Evolutionary conservation across 2,329 filamentous ascomycete species (phyloP), one percentile per base, ranked within the genome.

Genomic region (Paecilomyces sp.): DNA sequence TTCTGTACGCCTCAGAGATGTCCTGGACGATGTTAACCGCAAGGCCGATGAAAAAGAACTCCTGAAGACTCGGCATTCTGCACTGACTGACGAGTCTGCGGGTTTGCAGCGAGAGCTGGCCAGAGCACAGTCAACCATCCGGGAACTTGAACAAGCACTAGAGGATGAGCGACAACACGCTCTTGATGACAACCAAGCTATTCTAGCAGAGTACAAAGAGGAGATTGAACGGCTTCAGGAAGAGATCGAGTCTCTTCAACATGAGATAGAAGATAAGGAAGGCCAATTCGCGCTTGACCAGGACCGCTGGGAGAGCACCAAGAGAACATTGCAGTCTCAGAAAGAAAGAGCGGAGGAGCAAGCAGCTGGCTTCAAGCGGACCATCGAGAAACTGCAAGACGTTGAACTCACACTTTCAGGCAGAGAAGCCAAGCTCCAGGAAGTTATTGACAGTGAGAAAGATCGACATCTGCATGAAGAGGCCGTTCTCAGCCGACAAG

Each of bases 401-500:
- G 80, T 82, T 1, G 88, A 91, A 69, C 85, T 87, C 15, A 85
- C 81, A 12, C 76, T 90, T 31, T 88, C 87, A 22, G 82, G 82
- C 62, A 88, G 88, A 69, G 88, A 91, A 67, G 79, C 79, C 24
- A 88, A 82, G 69, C 76, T 91, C 18, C 85, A 89, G 69, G 82
- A 87, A 67, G 85, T 86, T 3, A 79, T 92, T 12, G 82, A 88
- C 63, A 89, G 84, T 67, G 89, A 92, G 68, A 83, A 83, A 54
- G 83, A 90, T 63, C 86, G 89, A 25, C 87, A 94, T 67, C 82
- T 82, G 63, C 85, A 83, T 58, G 89, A 93, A 66, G 88, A 93
- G 69, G 83, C 83, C 11, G 76, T 87, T 7, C 78, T 96, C 56
- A 84, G 80, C 62, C 82, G 84, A n/a, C 90, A 94, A 70, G 85